Evolutionary conservation across 2,329 filamentous ascomycete genomes (phyloP), one percentile per base, ranked within the genome.

Genomic region (Fusarium transvaalense): DNA sequence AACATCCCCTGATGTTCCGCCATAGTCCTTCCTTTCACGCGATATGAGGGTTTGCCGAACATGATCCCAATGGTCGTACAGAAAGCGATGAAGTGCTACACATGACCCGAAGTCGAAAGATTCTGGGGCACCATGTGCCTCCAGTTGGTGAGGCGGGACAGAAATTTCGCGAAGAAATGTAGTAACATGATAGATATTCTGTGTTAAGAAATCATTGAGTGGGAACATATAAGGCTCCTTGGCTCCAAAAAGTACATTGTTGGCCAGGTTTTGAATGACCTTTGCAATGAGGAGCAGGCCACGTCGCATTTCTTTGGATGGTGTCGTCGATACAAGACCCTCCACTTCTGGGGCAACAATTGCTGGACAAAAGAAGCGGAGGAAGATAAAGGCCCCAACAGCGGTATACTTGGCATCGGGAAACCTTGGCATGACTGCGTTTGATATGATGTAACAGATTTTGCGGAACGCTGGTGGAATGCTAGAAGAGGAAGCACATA

Each of bases 191-290:
- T 89, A 90, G 52, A 92, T 91, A 68, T 92, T 90, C 66, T 89
- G 83, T 1, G 88, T 88, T 23, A 92, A 77, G 64, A 92, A 92
- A 60, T 90, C 85, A 73, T 92, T 91, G 23, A 92, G 78, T 2
- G 89, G 88, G 64, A 88, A 90, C 90, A 92, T 92, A 73, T 91
- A 92, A 5, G 88, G 87, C 74, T 92, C 89, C 76, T 92, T 92
- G 34, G 88, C 88, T 6, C 90, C 89, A 69, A 92, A 92, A 2
- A 91, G 81, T 29, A 91, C 89, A 60, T 92, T 92, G 71, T 92
- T 92, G 35, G 89, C 90, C 35, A 92, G 80, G 72, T 91, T 91
- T 71, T 92, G 90, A 23, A 92, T 86, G 60, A 92, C 86, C 74
- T 92, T 92, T 50, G 90, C 89, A 68, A 92, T 91, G 32, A 92